phyloP scores from a whole-genome alignment of 176 grass and related monocot genomes.

The Musa troglodytarum region DNA sequence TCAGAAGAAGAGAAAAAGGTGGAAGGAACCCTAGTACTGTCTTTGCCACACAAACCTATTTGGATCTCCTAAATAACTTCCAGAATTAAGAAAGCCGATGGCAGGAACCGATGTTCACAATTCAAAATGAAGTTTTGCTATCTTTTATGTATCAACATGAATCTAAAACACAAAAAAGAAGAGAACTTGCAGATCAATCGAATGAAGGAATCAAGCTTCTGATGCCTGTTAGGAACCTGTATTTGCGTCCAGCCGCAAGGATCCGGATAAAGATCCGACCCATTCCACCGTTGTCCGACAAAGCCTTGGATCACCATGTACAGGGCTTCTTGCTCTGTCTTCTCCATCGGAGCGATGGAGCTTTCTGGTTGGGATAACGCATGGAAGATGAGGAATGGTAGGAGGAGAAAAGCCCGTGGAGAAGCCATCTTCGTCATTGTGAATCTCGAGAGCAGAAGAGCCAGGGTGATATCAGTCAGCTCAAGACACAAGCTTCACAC shows the following conservation, averaged over 20 bases:
- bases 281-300: conserved; percentile 79
- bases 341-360: conserved; percentile 53
- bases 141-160: too few relatives aligned
- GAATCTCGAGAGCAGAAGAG: not conserved
- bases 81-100: too few relatives aligned
- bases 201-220: too few relatives aligned
- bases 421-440: not conserved
- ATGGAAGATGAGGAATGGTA: conserved; percentile 5
- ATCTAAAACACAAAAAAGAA: too few relatives aligned
- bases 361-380: conserved; percentile 23
- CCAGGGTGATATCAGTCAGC: not conserved
- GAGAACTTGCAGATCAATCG: too few relatives aligned
- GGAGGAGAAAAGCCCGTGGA: not conserved
- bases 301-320: conserved; percentile 63
- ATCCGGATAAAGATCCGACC: conserved; percentile 70
- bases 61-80: too few relatives aligned
- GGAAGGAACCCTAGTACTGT: too few relatives aligned
- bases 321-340: conserved; percentile 42
- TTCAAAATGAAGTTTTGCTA: too few relatives aligned
- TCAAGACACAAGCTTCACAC: not conserved
- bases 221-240: conserved; percentile 35
- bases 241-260: conserved; percentile 96
- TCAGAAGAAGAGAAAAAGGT: too few relatives aligned
- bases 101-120: too few relatives aligned
- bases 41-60: too few relatives aligned